Percentiles rank a stretch among this genome's conserved stretches.
Evolutionary conservation across 805 yeast species (phyloP).

Genomic region (Myxozyma vanderwaltii): DNA sequence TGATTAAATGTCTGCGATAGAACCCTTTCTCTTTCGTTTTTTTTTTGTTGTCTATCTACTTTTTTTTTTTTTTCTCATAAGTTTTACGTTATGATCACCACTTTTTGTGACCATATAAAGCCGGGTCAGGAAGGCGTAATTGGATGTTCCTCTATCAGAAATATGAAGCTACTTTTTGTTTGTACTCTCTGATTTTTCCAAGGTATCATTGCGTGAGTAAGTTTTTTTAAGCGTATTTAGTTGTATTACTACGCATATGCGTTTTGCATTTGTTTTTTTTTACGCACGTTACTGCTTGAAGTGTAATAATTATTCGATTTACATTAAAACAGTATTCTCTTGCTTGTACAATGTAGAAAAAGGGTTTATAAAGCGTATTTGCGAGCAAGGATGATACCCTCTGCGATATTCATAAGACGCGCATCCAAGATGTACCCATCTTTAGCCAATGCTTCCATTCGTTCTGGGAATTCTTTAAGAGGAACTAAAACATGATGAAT

Average conservation of each 20-base stretch:
- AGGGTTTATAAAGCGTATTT: conserved; percentile 21
- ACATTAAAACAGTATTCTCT: neutral
- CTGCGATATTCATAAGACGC: conserved; percentile 81
- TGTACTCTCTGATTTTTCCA: no score
- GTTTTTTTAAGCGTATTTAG: no score
- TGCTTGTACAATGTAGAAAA: neutral
- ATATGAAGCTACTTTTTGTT: no score
- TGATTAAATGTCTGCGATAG: no score
- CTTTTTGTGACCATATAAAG: no score
- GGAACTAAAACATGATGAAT: conserved; percentile 48
- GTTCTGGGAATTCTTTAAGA: conserved; percentile 57
- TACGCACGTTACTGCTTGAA: neutral
- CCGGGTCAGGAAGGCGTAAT: no score
- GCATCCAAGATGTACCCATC: conserved; percentile 85
- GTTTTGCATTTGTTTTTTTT: neutral
- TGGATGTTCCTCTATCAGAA: no score
- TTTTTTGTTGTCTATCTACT: neutral
- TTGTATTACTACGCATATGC: neutral
- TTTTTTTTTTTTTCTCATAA: neutral
- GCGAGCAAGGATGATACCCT: conserved; percentile 67
- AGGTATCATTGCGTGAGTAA: no score
- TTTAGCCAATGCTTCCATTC: conserved; percentile 52
- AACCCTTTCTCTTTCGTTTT: neutral
- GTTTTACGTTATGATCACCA: neutral
- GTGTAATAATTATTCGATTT: no score